phyloP scores from a whole-genome alignment of 1,139 yeast genomes.

The Kodamaea alishanica region DNA sequence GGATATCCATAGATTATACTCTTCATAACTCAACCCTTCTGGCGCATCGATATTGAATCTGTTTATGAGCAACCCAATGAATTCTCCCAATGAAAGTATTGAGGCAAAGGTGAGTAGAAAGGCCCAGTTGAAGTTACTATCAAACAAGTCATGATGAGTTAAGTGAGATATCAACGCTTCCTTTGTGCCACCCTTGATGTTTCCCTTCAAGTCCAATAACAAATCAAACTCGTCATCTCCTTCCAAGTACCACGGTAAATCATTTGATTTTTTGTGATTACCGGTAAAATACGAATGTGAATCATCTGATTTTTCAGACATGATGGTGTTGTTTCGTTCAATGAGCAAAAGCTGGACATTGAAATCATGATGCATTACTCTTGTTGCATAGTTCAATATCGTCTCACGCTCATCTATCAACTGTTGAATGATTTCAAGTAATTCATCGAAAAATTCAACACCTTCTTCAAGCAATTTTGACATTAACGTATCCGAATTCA shows the following conservation, averaged over 20 bases:
- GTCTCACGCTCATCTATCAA: slow-evolving; percentile 69
- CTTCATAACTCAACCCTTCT: slow-evolving; percentile 81
- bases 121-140: slow-evolving; percentile 65
- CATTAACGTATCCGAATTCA: slow-evolving; percentile 48
- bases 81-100: slow-evolving; percentile 65
- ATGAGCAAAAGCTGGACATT: slow-evolving; percentile 58
- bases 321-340: slow-evolving; percentile 58
- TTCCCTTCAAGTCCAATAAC: slow-evolving; percentile 68
- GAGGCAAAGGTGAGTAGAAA: slow-evolving; percentile 75
- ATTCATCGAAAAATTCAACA: slow-evolving; percentile 39
- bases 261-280: slow-evolving; percentile 33
- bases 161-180: slow-evolving; percentile 79
- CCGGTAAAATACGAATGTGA: slow-evolving; percentile 36
- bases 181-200: slow-evolving; percentile 81
- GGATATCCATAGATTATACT: slow-evolving; percentile 76
- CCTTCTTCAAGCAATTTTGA: slow-evolving; percentile 45
- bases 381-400: slow-evolving; percentile 65
- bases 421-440: slow-evolving; percentile 48
- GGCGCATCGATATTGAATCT: slow-evolving; percentile 80
- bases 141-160: slow-evolving; percentile 72
- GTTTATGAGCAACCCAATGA: slow-evolving; percentile 57
- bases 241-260: slow-evolving; percentile 76
- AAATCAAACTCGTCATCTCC: slow-evolving; percentile 75
- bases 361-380: slow-evolving; percentile 73
- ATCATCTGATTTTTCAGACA: slow-evolving; percentile 36